A percentile compares a stretch with the other conserved stretches of the same genome.
These are phyloP conservation scores for Saccharomycopsis vini DNA, from an alignment of 805 yeast genomes.

Conservation along the genomic window DNA sequence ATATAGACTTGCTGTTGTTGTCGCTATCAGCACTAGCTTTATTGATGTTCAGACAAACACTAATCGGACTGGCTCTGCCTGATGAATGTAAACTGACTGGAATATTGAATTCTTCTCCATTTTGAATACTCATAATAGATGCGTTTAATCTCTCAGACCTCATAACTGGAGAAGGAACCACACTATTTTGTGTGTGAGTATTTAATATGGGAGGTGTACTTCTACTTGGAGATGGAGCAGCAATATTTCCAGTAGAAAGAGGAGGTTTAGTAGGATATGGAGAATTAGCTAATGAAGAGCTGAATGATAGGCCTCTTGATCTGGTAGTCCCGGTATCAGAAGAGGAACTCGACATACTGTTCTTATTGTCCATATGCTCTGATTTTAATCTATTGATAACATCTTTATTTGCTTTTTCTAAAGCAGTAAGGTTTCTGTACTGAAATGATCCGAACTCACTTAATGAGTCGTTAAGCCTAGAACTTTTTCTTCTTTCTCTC, in stretches of 20 bases:
- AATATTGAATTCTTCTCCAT: slow-evolving; percentile 24
- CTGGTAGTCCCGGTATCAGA: slow-evolving; percentile 32
- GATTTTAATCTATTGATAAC: slow-evolving; percentile 77
- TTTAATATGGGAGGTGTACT: not conserved
- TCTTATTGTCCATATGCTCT: slow-evolving; percentile 54
- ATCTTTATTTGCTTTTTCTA: slow-evolving; percentile 91
- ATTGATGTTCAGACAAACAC: not conserved
- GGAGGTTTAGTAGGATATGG: slow-evolving; percentile 14
- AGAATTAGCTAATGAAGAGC: slow-evolving; percentile 17
- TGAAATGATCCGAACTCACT: slow-evolving; percentile 88
- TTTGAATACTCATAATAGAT: slow-evolving; percentile 26
- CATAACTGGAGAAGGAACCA: slow-evolving; percentile 21
- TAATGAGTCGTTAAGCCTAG: slow-evolving; percentile 56
- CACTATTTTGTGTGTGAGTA: not conserved
- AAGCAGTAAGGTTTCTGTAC: slow-evolving; percentile 78
- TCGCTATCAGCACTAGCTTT: not conserved
- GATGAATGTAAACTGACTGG: slow-evolving; percentile 22
- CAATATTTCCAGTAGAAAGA: not conserved
- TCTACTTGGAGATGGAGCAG: not conserved
- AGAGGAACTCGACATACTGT: slow-evolving; percentile 32
- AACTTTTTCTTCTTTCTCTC: slow-evolving; percentile 63
- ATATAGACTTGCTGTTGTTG: not conserved
- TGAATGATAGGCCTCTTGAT: slow-evolving; percentile 31
- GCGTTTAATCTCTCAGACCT: slow-evolving; percentile 30
- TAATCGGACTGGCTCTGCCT: slow-evolving; percentile 29